Evolutionary conservation across 73 alveolate species (phyloP), one percentile per base, ranked within the genome.

Genomic region (Paramecium octaurelia): DNA sequence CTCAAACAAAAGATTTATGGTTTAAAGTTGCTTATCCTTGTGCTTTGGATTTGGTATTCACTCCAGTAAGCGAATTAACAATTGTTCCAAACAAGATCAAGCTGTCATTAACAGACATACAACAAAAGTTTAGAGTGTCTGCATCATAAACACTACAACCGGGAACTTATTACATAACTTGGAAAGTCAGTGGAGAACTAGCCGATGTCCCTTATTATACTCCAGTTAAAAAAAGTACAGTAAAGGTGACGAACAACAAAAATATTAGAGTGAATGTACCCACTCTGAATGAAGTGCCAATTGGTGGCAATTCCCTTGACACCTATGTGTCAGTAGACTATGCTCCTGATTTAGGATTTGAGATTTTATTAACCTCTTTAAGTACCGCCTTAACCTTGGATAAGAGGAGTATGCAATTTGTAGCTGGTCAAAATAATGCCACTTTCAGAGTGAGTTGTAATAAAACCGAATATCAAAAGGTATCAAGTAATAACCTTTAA

Each of bases 301-400:
- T 68, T 21, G 96, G 95, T 2, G 96, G 96, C n/a, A 59, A 48
- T 64, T 92, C 96, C 10, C 44, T 93, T 10, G 95, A 95, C 24
- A 93, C 93, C 7, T 34, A 35, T 8, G 58, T 93, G 2, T 35
- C 91, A 12, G 83, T 85, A 1, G 92, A 50, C 16, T 58, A 46
- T 57, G 93, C 96, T 38, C 96, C 96, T 6, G 68, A 89, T 92
- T 46, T 71, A 20, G 93, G 92, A 35, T 71, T 92, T 42, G 92
- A 91, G 57, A 71, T 93, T 20, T 18, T 93, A n/a, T 58, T 93
- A 42, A 27, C 80, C 9, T 70, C 76, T 48, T 18, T 44, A n/a
- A 70, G 88, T 40, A 38, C 71, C 10, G 71, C 71, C 9, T 18
- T 46, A 43, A 64, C 44, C 16, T 24, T 89, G 23, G 31, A 71